Evolutionary conservation across 1,284 basidiomycete genomes (phyloP).

Genomic region (Grifola frondosa): DNA sequence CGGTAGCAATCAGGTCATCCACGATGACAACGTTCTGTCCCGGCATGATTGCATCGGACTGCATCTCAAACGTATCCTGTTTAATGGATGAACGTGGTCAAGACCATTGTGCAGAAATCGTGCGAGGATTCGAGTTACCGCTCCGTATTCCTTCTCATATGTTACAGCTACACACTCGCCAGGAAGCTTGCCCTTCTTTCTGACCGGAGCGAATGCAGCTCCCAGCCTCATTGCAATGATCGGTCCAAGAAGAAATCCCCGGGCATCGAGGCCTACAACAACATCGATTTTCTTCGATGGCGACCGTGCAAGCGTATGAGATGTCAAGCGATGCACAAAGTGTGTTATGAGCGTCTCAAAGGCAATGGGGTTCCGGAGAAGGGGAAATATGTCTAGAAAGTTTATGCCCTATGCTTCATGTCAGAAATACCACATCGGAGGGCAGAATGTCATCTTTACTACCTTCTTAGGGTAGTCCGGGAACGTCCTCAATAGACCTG

Average conservation of each 20-base stretch:
- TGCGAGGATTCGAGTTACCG: no score
- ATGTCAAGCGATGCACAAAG: constrained; percentile 84
- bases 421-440: no score
- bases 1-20: constrained; percentile 97
- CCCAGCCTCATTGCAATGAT: constrained; percentile 89
- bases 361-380: constrained; percentile 79
- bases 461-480: constrained; percentile 90
- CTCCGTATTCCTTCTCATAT: constrained; percentile 95
- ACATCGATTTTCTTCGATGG: constrained; percentile 82
- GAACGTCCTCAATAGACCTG: constrained; percentile 65
- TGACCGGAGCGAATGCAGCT: constrained; percentile 94
- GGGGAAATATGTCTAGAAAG: constrained; percentile 90
- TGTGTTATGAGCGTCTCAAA: constrained; percentile 93
- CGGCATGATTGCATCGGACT: constrained; percentile 78
- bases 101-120: neutral
- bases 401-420: constrained; percentile 60
- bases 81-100: neutral
- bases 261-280: constrained; percentile 93
- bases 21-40: constrained; percentile 88
- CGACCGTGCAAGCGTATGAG: constrained; percentile 63
- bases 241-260: constrained; percentile 95
- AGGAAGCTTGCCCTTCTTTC: constrained; percentile 94
- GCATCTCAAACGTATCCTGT: constrained; percentile 94
- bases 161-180: constrained; percentile 77
- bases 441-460: constrained; percentile 15